phyloP scores from a whole-genome alignment of 768 basidiomycete genomes.

The Lactarius deliciosus region DNA sequence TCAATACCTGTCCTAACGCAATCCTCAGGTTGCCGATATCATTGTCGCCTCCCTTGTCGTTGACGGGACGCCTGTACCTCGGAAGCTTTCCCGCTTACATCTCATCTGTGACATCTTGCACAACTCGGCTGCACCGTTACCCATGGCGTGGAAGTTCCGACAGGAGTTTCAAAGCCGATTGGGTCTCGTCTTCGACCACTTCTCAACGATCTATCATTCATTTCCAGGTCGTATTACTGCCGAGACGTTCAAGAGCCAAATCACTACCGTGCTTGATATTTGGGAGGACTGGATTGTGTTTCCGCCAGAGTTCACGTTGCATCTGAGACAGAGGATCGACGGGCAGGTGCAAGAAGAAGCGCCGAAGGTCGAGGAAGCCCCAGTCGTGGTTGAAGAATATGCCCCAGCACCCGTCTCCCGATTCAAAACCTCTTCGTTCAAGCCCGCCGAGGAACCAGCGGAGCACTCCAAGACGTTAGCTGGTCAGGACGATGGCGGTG shows the following conservation, averaged over 20 bases:
- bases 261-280: constrained; percentile 84
- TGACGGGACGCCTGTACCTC: constrained; percentile 93
- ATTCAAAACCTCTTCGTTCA: constrained; percentile 79
- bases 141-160: constrained; percentile 97
- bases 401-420: constrained; percentile 45
- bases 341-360: constrained; percentile 44
- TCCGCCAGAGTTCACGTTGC: constrained; percentile 76
- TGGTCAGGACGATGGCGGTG: constrained; percentile 40
- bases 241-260: constrained; percentile 93
- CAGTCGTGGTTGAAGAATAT: constrained; percentile 36
- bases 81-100: constrained; percentile 93
- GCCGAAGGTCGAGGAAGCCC: constrained; percentile 26
- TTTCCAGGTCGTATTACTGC: constrained; percentile 96
- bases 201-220: constrained; percentile 90
- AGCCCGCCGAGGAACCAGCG: constrained; percentile 54
- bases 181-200: constrained; percentile 93
- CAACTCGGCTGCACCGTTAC: constrained; percentile 91
- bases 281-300: constrained; percentile 99
- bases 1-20: constrained; percentile 2
- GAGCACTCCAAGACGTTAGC: constrained; percentile 32
- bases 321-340: constrained; percentile 73
- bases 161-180: constrained; percentile 90
- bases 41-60: constrained; percentile 87
- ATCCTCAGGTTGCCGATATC: constrained; percentile 76
- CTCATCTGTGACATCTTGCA: constrained; percentile 97